Conservation (phyloP, 2,329 filamentous ascomycete species). For the Trichoderma koningii region DNA sequence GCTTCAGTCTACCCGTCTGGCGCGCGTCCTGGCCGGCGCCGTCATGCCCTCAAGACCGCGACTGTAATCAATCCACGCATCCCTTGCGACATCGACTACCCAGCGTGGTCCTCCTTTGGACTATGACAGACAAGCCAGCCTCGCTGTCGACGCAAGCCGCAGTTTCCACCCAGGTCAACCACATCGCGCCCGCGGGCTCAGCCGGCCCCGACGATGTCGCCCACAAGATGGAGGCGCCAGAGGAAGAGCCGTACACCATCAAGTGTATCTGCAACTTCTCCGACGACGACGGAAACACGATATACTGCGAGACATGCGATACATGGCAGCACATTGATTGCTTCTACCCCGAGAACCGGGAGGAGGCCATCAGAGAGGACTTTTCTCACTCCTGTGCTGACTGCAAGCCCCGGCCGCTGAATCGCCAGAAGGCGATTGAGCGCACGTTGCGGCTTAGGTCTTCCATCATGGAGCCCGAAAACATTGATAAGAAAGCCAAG, state of each 20-base stretch:
- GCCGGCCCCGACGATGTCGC: constrained; percentile 46
- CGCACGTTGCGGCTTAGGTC: constrained; percentile 63
- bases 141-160: constrained; percentile 57
- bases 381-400: constrained; percentile 86
- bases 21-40: constrained; percentile 52
- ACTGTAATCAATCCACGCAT: constrained; percentile 51
- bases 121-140: constrained; percentile 63
- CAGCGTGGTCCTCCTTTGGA: constrained; percentile 52
- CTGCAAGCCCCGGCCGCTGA: constrained; percentile 76
- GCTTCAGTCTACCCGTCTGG: constrained; percentile 27
- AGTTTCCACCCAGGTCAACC: constrained; percentile 56
- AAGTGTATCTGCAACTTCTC: constrained; percentile 94
- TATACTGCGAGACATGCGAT: constrained; percentile 93
- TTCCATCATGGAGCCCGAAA: constrained; percentile 46
- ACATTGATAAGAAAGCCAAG: constrained; percentile 70
- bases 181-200: constrained; percentile 38
- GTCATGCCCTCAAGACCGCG: constrained; percentile 60
- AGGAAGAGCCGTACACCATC: constrained; percentile 88
- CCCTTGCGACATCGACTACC: constrained; percentile 40
- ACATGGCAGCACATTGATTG: constrained; percentile 99
- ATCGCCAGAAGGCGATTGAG: constrained; percentile 73
- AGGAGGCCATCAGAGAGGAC: constrained; percentile 69
- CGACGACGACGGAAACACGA: constrained; percentile 96
- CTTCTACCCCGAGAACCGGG: constrained; percentile 78
- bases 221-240: constrained; percentile 54